phyloP scores from a whole-genome alignment of 2,329 filamentous ascomycete species.

The Coniochaeta pulveracea region DNA sequence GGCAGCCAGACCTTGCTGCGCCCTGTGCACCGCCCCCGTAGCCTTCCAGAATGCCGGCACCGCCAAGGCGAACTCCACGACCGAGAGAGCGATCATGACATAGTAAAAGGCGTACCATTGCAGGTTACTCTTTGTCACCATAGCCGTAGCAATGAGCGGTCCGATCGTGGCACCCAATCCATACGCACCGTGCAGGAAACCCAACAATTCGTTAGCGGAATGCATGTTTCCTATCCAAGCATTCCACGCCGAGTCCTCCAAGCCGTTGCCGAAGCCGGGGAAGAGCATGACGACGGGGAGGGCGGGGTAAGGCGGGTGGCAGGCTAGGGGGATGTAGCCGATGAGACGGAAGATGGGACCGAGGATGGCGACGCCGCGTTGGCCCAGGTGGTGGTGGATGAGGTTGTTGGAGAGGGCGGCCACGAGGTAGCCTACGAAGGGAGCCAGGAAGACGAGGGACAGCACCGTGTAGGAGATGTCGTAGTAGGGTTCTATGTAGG shows the following conservation, averaged over 20 bases:
- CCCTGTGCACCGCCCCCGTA: constrained; percentile 41
- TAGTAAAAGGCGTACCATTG: constrained; percentile 68
- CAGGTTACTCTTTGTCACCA: constrained; percentile 51
- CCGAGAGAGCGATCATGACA: constrained; percentile 50
- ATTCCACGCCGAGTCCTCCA: constrained; percentile 46
- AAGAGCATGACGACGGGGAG: constrained; percentile 54
- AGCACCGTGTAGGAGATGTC: constrained; percentile 32
- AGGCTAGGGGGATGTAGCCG: constrained; percentile 50
- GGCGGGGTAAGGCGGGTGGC: constrained; percentile 58
- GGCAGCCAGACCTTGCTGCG: constrained; percentile 12
- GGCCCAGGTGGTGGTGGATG: constrained; percentile 34
- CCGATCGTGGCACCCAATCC: constrained; percentile 56
- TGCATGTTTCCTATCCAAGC: constrained; percentile 53
- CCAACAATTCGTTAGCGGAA: constrained; percentile 57
- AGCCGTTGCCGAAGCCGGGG: constrained; percentile 59
- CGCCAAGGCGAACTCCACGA: constrained; percentile 39
- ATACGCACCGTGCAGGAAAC: constrained; percentile 58
- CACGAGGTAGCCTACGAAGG: constrained; percentile 31
- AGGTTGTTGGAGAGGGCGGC: constrained; percentile 31
- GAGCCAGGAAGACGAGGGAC: constrained; percentile 35
- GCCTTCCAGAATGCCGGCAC: constrained; percentile 46
- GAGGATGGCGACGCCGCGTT: constrained; percentile 56
- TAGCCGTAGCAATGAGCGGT: constrained; percentile 59
- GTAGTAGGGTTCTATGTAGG: constrained; percentile 29
- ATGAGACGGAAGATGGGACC: constrained; percentile 47